Base-by-base conservation (phyloP, 2,329 filamentous ascomycete genomes). In the Chalaropsis ovoidea region DNA sequence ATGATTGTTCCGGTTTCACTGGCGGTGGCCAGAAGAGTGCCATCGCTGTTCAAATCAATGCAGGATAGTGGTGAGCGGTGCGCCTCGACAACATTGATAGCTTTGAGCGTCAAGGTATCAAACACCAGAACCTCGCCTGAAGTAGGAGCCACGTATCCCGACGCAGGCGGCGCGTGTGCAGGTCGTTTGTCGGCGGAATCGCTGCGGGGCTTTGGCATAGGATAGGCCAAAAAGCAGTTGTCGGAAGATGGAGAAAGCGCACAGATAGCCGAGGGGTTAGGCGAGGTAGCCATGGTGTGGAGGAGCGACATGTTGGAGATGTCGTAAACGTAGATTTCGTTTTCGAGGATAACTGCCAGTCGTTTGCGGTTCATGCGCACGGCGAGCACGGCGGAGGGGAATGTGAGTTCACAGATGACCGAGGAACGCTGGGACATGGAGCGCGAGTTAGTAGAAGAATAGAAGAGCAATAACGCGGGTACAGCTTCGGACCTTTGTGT, bases 1-100 rank as follows among this genome's bases (percentile, higher is more conserved):
- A 99, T 95, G 68, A 99, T 95, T 0, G 94, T 99, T 69, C 94
- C 94, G 64, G 95, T 99, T 74, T 99, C 94, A 24, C 93, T 97
- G 1, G 94, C 90, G 1, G 94, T 99, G 15, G 94, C 94, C 56
- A 99, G 81, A 54, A 96, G 77, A 2, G 89, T 96, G 13, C 94
- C 94, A 68, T 96, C 91, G 72, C 86, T 92, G 75, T 96, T 99
- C 68, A 99, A 81, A 24, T 91, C 88, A 64, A 99, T 90, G 73
- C 87, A 94, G 13, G 90, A 95, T 17, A 99, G 76, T 0, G 94
- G 92, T 15, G 94, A 90, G 68, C 92, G 87, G 76, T 99, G 94
- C 17, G 94, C 94, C 75, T 96, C 91, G 65, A 97, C 88, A 31
- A 97, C 91, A 72, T 96, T 97, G 67, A 96, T 87, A 22, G 93